Conservation (phyloP, 192 early-diverging fungal species). For the Funneliformis mosseae region DNA sequence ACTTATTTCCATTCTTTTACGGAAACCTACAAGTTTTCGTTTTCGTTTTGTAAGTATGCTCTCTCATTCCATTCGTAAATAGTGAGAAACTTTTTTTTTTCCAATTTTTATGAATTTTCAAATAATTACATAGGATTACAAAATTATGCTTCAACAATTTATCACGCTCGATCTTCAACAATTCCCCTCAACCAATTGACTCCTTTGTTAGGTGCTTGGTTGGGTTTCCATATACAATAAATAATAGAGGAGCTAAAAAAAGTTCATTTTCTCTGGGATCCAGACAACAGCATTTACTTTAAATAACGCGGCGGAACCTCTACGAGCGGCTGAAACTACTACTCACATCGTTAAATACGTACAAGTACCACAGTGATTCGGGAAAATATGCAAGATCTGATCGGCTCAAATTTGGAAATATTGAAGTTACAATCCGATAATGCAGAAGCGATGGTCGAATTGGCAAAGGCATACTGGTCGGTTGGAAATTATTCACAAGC, state of each 20-base stretch:
- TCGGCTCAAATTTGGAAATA: neutral
- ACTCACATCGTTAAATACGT: neutral
- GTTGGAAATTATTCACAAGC: neutral
- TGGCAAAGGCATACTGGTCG: neutral
- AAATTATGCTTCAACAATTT: conserved; percentile 1
- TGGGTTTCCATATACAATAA: neutral
- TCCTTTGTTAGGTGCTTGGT: neutral
- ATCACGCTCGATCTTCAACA: neutral
- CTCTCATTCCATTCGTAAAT: neutral
- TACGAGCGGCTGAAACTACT: neutral
- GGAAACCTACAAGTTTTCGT: neutral
- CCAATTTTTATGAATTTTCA: neutral
- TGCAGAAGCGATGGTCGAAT: neutral
- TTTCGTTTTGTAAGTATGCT: neutral
- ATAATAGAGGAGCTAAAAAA: neutral
- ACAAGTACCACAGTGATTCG: neutral
- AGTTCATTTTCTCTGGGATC: neutral
- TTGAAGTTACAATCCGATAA: neutral
- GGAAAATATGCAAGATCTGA: neutral
- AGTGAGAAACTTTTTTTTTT: neutral
- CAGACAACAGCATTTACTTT: neutral
- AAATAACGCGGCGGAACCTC: neutral
- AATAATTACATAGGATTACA: neutral
- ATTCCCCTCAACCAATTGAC: neutral
- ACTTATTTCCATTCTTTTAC: neutral